A percentile compares a stretch with the other conserved stretches of the same genome.
Conservation (phyloP, 2,329 filamentous ascomycete species). For the Rhynchosporium graminicola region DNA sequence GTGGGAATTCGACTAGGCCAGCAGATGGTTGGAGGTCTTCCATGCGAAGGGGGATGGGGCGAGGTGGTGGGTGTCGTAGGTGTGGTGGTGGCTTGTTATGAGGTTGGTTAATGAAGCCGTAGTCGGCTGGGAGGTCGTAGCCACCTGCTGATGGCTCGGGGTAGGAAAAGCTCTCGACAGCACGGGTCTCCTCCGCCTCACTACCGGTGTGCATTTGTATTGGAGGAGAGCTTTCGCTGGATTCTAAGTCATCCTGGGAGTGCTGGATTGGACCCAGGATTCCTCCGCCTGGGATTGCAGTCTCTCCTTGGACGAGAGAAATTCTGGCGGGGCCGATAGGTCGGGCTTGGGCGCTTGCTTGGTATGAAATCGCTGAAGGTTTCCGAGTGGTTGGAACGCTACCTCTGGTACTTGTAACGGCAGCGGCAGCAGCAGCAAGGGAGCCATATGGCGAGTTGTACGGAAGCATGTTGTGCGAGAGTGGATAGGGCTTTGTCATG, state of each 20-base stretch:
- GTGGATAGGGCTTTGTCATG: too few species aligned
- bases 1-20: background rate
- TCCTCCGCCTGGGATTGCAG: background rate
- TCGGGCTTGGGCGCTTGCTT: too few species aligned
- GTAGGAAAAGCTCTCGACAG: background rate
- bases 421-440: too few species aligned
- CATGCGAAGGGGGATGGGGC: background rate
- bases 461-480: too few species aligned
- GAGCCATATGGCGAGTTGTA: too few species aligned
- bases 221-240: background rate
- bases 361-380: too few species aligned
- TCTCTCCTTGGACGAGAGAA: background rate
- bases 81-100: background rate
- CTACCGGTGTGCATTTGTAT: background rate
- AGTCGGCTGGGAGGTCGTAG: background rate
- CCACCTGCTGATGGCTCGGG: background rate
- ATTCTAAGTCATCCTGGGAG: background rate
- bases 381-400: too few species aligned
- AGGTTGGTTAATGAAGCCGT: background rate
- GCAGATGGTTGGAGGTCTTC: background rate
- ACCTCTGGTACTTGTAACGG: too few species aligned
- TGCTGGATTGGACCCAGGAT: background rate
- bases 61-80: background rate
- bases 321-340: background rate
- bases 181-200: background rate